Evolutionary conservation across 2,329 filamentous ascomycete genomes (phyloP), one percentile per base, ranked within the genome.

Genomic region (Amauroascus niger): DNA sequence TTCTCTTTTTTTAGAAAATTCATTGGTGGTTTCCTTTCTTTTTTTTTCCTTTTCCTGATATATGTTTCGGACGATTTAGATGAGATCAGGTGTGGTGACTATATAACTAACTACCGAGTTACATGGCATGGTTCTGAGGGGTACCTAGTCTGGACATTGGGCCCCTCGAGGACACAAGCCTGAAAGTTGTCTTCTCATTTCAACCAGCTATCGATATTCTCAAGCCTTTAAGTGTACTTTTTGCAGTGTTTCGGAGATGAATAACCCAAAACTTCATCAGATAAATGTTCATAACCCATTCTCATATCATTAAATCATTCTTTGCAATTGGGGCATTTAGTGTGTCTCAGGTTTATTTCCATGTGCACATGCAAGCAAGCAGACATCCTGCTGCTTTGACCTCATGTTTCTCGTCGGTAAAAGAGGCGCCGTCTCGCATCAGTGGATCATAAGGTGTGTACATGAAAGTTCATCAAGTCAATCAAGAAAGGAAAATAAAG

Each of bases 171-270:
- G 51, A 26, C 56, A 58, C 39, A 58, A 56, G 48, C 13, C n/a
- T n/a, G n/a, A n/a, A 58, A 28, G 54, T 56, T 37, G 54, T n/a
- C n/a, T n/a, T n/a, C n/a, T n/a, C n/a, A n/a, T n/a, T n/a, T n/a
- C n/a, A n/a, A n/a, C n/a, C n/a, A n/a, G n/a, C n/a, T n/a, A n/a
- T n/a, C n/a, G n/a, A n/a, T n/a, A 56, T 28, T 43, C 54, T 11
- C 50, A 58, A 43, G 54, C 50, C 6, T 58, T 58, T 43, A 50
- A 52, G 16, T 58, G 56, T 39, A 58, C 56, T 13, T 46, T 56
- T 37, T 58, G 30, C 47, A 30, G n/a, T 18, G 32, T 45, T 16
- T 13, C 16, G 18, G n/a, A 16, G 35, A 39, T n/a, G 14, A 14
- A 6, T 39, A n/a, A n/a, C 14, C 2, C 24, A 22, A 24, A 41